Evolutionary conservation across 108 stramenopile genomes (phyloP).

Genomic region (Schizochytrium sp.): DNA sequence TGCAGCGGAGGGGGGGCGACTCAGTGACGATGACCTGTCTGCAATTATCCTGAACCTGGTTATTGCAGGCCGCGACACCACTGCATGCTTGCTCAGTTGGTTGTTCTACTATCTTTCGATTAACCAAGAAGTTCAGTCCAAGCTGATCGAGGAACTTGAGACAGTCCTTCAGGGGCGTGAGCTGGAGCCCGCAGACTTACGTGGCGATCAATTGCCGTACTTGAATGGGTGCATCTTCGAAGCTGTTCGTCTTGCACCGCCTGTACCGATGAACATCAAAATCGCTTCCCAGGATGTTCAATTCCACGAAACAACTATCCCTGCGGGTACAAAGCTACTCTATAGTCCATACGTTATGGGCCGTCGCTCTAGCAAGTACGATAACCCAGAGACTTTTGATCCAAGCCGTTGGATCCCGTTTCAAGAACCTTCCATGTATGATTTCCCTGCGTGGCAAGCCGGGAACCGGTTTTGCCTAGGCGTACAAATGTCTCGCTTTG

Average conservation of each 20-base stretch:
- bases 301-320: slow-evolving; percentile 72
- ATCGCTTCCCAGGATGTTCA: slow-evolving; percentile 65
- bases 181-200: not conserved
- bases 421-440: slow-evolving; percentile 63
- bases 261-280: slow-evolving; percentile 69
- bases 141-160: slow-evolving; percentile 69
- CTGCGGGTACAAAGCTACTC: slow-evolving; percentile 64
- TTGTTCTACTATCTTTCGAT: slow-evolving; percentile 70
- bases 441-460: slow-evolving; percentile 69
- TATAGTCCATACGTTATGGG: slow-evolving; percentile 70
- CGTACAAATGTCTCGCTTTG: slow-evolving; percentile 64
- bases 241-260: slow-evolving; percentile 73
- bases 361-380: slow-evolving; percentile 68
- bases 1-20: not conserved
- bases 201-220: slow-evolving; percentile 67
- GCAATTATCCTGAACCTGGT: slow-evolving; percentile 73
- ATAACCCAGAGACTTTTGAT: slow-evolving; percentile 65
- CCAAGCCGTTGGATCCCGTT: slow-evolving; percentile 69
- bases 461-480: slow-evolving; percentile 72
- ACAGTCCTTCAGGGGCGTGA: not conserved
- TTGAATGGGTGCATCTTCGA: slow-evolving; percentile 71
- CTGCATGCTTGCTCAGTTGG: slow-evolving; percentile 75
- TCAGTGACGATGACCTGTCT: slow-evolving; percentile 64
- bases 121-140: slow-evolving; percentile 65
- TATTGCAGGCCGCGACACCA: slow-evolving; percentile 78